Base-by-base conservation (phyloP, 2,329 filamentous ascomycete species). In the Harringtonia lauricola region DNA sequence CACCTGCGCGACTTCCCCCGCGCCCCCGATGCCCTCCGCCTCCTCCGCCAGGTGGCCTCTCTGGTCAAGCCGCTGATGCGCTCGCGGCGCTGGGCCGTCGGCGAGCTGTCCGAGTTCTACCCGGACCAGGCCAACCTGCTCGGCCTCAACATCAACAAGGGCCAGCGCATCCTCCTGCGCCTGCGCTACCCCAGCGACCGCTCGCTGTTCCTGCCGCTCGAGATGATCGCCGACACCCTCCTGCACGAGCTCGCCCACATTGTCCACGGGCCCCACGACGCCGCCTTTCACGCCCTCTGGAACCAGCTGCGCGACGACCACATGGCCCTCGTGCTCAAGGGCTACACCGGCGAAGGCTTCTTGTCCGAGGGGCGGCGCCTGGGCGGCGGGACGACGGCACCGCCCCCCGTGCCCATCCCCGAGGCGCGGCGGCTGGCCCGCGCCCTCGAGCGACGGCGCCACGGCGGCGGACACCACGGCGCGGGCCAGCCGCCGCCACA, bases 11-110 rank as follows among this genome's bases (percentile, higher is more conserved):
- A 63, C 19, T 64, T 72, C 28, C 64, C 67, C 2, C 66, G 70
- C 3, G 65, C 69, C 18, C 55, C 59, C 15, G 72, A 76, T 46
- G 73, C 73, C 14, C 57, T 76, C 17, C 63, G 76, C 30, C 77
- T 76, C 45, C 71, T 96, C 21, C 83, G 80, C 55, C 89, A 84
- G 61, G 73, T 94, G 34, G 87, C 87, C 3, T 94, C 88, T 22
- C 64, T 94, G 45, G 89, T 95, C 49, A 95, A 95, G 60, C 90
- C 90, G 17, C 86, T 96, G 49, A 96, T 96, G 89, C 75, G 87
- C 51, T 86, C 86, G 39, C 78, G 86, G 36, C 72, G 72, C 44
- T 96, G 88, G 86, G 81, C 70, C 49, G 86, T 96, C 29, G 72
- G 74, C 24, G 76, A 84, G 39, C 72, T 96, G 15, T 79, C 81